phyloP scores from a whole-genome alignment of 2,329 filamentous ascomycete species.

The Exserohilum rostratum region DNA sequence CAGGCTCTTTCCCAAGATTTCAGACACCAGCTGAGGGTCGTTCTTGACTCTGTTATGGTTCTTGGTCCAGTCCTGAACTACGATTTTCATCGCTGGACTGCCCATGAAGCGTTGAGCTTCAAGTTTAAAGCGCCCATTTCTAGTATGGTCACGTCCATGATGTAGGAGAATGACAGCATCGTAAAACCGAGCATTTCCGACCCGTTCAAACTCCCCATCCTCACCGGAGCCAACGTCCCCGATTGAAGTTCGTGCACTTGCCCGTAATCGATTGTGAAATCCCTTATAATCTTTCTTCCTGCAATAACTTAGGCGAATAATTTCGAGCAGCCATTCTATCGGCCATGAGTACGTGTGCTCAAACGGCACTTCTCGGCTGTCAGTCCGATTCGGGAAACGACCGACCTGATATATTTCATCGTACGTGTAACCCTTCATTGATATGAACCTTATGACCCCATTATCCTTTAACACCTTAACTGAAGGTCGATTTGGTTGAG shows the following conservation, averaged over 20 bases:
- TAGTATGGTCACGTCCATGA: not conserved
- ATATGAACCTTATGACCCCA: not conserved
- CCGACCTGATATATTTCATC: not conserved
- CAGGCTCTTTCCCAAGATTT: slow-evolving; percentile 16
- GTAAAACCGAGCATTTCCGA: not conserved
- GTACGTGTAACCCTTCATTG: not conserved
- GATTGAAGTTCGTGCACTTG: not conserved
- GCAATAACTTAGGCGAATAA: not conserved
- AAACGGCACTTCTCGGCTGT: not conserved
- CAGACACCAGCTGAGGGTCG: not conserved
- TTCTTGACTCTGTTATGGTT: no score
- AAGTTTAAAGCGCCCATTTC: not conserved
- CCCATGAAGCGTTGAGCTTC: not conserved
- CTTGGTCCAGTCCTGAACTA: no score
- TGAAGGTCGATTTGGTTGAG: not conserved
- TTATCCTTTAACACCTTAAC: not conserved
- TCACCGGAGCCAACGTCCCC: not conserved
- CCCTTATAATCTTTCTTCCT: not conserved
- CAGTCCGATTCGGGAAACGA: not conserved
- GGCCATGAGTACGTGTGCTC: not conserved
- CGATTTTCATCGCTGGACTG: no score
- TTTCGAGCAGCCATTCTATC: not conserved
- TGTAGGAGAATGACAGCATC: not conserved
- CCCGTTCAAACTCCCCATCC: not conserved
- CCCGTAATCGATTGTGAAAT: not conserved